Conservation (phyloP, 139 green algal species). For the Coelastrella sp. region DNA sequence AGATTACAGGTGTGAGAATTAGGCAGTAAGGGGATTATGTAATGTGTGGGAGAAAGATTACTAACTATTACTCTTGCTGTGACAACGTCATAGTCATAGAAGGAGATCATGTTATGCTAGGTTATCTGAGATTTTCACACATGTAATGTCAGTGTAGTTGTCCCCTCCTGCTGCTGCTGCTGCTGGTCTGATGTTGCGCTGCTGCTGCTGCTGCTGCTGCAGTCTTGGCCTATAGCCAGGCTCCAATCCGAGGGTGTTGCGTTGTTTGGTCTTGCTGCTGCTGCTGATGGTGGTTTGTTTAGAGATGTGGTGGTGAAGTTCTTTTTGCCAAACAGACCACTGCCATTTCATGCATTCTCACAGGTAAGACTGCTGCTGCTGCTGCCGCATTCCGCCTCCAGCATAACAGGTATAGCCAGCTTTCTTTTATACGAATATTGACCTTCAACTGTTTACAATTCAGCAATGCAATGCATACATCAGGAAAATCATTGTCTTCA, state of each 20-base stretch:
- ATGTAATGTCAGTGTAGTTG: not conserved
- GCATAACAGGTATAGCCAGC: too few species aligned
- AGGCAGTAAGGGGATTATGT: not conserved
- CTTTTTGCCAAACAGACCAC: slow-evolving; percentile 45
- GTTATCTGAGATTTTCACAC: slow-evolving; percentile 23
- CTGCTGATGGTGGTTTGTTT: slow-evolving; percentile 54
- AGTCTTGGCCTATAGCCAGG: slow-evolving; percentile 39
- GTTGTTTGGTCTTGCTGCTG: slow-evolving; percentile 62
- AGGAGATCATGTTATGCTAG: not conserved
- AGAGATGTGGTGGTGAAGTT: slow-evolving; percentile 64
- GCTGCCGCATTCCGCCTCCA: too few species aligned
- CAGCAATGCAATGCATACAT: not conserved
- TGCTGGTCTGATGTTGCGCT: not conserved
- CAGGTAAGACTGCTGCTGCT: slow-evolving; percentile 29
- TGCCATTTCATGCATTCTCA: slow-evolving; percentile 67
- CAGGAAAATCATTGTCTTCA: not conserved
- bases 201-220: not conserved
- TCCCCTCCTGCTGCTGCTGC: slow-evolving; percentile 59
- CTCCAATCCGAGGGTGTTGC: slow-evolving; percentile 62
- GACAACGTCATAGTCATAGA: not conserved
- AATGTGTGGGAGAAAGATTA: not conserved
- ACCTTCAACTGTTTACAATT: not conserved
- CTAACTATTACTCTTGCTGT: not conserved
- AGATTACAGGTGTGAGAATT: slow-evolving; percentile 31
- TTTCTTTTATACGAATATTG: too few species aligned